phyloP scores from a whole-genome alignment of 2,329 filamentous ascomycete species.

The Fusarium transvaalense region DNA sequence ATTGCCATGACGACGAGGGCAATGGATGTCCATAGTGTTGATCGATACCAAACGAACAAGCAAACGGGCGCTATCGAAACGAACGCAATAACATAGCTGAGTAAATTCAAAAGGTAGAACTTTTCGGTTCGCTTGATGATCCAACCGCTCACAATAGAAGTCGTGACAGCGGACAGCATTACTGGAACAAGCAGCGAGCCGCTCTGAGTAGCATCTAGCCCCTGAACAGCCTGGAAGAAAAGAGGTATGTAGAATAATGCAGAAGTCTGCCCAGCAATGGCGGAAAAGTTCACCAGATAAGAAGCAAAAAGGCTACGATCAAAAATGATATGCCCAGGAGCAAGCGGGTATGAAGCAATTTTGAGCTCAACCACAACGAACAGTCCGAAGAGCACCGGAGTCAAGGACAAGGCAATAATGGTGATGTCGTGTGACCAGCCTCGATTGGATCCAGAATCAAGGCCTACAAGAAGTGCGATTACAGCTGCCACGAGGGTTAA shows the following conservation, averaged over 20 bases:
- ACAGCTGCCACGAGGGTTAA: constrained; percentile 74
- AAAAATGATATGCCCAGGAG: constrained; percentile 79
- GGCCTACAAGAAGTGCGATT: constrained; percentile 73
- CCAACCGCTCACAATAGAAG: constrained; percentile 73
- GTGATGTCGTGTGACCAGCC: constrained; percentile 73
- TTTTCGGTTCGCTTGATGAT: constrained; percentile 77
- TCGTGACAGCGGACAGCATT: constrained; percentile 71
- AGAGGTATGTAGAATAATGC: constrained; percentile 80
- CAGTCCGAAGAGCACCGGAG: constrained; percentile 70
- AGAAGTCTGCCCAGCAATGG: constrained; percentile 68
- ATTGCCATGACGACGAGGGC: constrained; percentile 66
- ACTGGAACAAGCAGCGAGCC: constrained; percentile 76
- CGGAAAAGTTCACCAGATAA: constrained; percentile 80
- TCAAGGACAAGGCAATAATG: constrained; percentile 67
- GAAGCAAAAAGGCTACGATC: constrained; percentile 73
- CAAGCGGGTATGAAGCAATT: constrained; percentile 78
- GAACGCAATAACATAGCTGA: constrained; percentile 65
- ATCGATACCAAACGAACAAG: constrained; percentile 63
- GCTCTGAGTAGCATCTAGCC: constrained; percentile 71
- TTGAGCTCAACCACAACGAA: constrained; percentile 78
- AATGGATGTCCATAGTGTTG: constrained; percentile 64
- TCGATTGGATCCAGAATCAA: constrained; percentile 80
- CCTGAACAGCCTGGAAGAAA: constrained; percentile 80
- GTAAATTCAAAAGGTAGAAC: constrained; percentile 77
- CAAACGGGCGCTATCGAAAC: constrained; percentile 68